Evolutionary conservation across 1,284 basidiomycete species (phyloP).

Genomic region (Peniophora sp.): DNA sequence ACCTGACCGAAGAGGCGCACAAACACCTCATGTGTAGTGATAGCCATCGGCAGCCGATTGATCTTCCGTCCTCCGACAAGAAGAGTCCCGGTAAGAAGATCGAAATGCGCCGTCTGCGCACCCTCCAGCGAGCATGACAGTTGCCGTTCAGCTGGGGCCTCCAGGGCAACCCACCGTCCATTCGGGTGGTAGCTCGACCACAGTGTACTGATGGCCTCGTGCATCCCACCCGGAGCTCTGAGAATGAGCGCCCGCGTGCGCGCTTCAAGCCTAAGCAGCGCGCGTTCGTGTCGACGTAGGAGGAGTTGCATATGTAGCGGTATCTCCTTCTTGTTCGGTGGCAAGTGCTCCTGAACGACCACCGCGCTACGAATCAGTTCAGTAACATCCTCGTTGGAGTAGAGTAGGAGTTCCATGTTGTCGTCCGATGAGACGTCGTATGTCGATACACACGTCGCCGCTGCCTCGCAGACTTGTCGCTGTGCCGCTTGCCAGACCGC

Average conservation of each 20-base stretch:
- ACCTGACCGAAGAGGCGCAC: conserved; percentile 23
- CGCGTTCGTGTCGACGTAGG: not conserved
- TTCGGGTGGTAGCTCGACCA: not conserved
- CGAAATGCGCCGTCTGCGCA: conserved; percentile 18
- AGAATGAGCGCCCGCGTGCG: not conserved
- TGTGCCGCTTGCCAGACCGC: not conserved
- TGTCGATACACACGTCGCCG: not conserved
- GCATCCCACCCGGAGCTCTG: not conserved
- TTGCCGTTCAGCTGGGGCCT: no score
- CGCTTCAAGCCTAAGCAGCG: not conserved
- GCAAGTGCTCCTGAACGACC: not conserved
- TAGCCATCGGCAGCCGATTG: conserved; percentile 29
- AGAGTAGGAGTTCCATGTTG: not conserved
- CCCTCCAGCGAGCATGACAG: no score
- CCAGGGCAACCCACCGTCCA: no score
- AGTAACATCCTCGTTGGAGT: not conserved
- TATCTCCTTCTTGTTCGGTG: not conserved
- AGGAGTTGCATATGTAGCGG: not conserved
- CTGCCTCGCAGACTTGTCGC: not conserved
- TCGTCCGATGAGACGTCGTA: not conserved
- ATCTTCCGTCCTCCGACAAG: conserved; percentile 29
- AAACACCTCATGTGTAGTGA: conserved; percentile 25
- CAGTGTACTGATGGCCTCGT: not conserved
- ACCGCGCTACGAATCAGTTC: not conserved
- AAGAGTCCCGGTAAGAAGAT: conserved; percentile 33